Conservation (phyloP, 139 green algal genomes). For the Edaphochlamys debaryana region DNA sequence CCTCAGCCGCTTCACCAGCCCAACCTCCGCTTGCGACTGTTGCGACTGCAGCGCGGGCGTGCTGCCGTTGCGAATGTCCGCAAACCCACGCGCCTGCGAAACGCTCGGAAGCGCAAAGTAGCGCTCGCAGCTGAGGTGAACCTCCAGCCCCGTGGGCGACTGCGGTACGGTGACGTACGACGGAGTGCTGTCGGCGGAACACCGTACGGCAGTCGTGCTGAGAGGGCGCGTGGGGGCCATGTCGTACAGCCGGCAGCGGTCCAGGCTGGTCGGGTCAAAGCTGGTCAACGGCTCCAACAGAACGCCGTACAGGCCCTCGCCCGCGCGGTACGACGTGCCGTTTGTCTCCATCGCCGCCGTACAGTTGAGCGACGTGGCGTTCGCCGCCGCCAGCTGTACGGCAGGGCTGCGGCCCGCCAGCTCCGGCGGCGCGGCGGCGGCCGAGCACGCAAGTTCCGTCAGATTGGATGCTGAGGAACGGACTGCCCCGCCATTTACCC, state of each 20-base stretch:
- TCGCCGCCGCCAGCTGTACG: neutral
- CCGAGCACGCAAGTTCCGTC: neutral
- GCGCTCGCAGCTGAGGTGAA: neutral
- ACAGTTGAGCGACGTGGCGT: neutral
- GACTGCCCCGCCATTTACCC: neutral
- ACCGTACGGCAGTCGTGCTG: slow-evolving; percentile 9
- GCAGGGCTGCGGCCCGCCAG: neutral
- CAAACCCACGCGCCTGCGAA: neutral
- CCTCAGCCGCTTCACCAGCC: no score
- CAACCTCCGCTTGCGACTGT: no score
- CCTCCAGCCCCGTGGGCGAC: neutral
- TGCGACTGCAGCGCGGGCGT: no score
- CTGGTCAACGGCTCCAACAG: neutral
- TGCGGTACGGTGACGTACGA: neutral
- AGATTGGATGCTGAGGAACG: neutral
- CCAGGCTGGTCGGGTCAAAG: slow-evolving; percentile 1
- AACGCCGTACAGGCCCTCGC: neutral
- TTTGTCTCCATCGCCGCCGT: neutral
- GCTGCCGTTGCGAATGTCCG: neutral
- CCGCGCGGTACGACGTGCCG: slow-evolving; percentile 2
- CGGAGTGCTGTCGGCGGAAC: neutral
- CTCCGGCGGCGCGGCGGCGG: no score
- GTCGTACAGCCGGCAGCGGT: neutral
- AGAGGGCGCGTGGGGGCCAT: neutral
- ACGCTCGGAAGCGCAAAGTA: neutral